Percentiles rank a stretch among this genome's conserved stretches.
These are phyloP conservation scores for Solanum peruvianum DNA, from an alignment of 257 asterid genomes.

Conservation along the genomic window DNA sequence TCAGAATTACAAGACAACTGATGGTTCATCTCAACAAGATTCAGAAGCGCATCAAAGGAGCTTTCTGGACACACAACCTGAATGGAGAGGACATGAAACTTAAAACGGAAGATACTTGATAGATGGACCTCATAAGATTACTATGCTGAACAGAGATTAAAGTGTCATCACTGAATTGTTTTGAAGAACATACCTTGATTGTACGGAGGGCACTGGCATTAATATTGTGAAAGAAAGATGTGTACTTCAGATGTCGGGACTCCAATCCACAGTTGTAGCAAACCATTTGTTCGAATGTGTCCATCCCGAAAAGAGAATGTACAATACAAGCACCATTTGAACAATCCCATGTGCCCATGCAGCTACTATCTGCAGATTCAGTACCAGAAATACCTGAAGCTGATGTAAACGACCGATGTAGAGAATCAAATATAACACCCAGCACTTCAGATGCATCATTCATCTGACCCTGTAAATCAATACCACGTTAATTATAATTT, in stretches of 20 bases:
- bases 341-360: conserved; percentile 74
- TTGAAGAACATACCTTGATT: conserved; percentile 51
- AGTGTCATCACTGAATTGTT: neutral
- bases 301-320: conserved; percentile 89
- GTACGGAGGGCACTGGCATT: conserved; percentile 95
- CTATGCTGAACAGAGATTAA: neutral
- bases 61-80: conserved; percentile 78
- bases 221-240: conserved; percentile 80
- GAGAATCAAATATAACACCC: conserved; percentile 80
- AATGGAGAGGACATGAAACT: conserved; percentile 7
- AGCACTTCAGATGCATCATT: conserved; percentile 97
- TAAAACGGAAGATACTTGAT: neutral
- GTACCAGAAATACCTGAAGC: conserved; percentile 33
- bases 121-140: neutral
- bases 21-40: conserved; percentile 87
- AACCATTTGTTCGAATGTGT: conserved; percentile 76
- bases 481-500: neutral
- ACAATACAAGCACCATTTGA: conserved; percentile 60
- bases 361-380: conserved; percentile 48
- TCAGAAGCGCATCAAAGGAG: conserved; percentile 75
- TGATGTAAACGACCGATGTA: conserved; percentile 63
- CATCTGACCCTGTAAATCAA: conserved; percentile 86
- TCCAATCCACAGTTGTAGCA: conserved; percentile 77
- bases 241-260: conserved; percentile 81
- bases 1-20: conserved; percentile 93